Base-by-base conservation (phyloP, 202 grass and related monocot species). In the Hordeum pubiflorum region DNA sequence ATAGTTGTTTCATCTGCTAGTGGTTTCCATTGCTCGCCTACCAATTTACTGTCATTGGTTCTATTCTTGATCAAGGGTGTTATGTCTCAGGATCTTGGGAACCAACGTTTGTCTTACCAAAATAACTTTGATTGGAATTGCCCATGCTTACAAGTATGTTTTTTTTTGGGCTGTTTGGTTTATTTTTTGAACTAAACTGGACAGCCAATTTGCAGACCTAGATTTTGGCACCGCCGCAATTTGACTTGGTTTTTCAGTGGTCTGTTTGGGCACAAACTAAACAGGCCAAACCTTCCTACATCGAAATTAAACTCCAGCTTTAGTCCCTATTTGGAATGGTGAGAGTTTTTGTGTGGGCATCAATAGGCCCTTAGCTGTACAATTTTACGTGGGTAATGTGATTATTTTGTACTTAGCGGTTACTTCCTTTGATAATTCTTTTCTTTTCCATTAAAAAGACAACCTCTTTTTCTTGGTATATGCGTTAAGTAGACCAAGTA, bases 341-440 rank as follows among this genome's bases (percentile, higher is more conserved):
- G 50, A 17, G 18, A 54, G n/a, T n/a, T 54, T 54, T n/a, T 8
- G 17, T 54, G 17, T 54, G 17, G 17, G 50, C 50, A n/a, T 54
- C 50, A 54, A n/a, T 54, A 54, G 50, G 50, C 48, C 23, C 24
- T 75, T 58, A 74, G 67, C 21, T 82, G 8, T 74, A 38, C 68
- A 81, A 13, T 71, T 66, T 74, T 79, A 75, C 52, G 4, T 69
- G 44, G 54, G 82, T 76, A 79, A 65, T 18, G 61, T 85, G 74
- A 54, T 74, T 85, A 61, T 52, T 64, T 75, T 85, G 69, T 88
- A 86, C 78, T 83, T 81, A 36, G 63, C 10, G 15, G 36, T 79
- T 90, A 43, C 46, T 87, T 64, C 82, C 69, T 83, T 79, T 82
- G 63, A 83, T 74, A 82, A 82, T 9, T 38, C 65, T 24, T 71